phyloP scores from a whole-genome alignment of 2,329 filamentous ascomycete species.

The Colletotrichum cordylinicola region DNA sequence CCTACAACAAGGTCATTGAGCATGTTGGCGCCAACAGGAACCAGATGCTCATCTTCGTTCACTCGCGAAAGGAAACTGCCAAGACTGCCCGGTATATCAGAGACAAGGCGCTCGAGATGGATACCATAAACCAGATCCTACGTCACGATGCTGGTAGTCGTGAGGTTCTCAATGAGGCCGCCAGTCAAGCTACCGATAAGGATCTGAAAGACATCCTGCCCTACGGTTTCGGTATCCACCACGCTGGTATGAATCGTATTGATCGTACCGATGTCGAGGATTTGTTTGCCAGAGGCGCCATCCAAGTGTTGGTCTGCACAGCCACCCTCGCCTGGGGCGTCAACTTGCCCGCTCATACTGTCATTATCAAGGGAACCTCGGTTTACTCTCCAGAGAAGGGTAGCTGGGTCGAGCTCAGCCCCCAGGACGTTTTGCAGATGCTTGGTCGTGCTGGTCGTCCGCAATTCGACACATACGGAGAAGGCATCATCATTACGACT shows the following conservation, averaged over 20 bases:
- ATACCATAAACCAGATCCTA: slow-evolving; percentile 95
- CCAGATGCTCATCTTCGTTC: slow-evolving; percentile 99
- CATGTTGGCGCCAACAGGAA: slow-evolving; percentile 92
- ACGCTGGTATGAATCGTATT: slow-evolving; percentile 95
- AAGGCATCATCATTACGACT: slow-evolving; percentile 98
- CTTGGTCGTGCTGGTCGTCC: slow-evolving; percentile 94
- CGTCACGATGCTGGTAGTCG: slow-evolving; percentile 90
- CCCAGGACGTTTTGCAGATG: slow-evolving; percentile 98
- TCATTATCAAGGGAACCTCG: slow-evolving; percentile 98
- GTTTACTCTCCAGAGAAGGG: slow-evolving; percentile 98
- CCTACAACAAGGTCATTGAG: slow-evolving; percentile 96
- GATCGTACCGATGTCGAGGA: slow-evolving; percentile 96
- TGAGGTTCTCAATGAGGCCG: slow-evolving; percentile 86
- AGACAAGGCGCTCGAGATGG: slow-evolving; percentile 95
- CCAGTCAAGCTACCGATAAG: slow-evolving; percentile 80
- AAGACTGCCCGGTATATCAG: slow-evolving; percentile 97
- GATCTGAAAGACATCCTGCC: slow-evolving; percentile 94
- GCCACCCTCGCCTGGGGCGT: slow-evolving; percentile 99
- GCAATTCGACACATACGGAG: slow-evolving; percentile 96
- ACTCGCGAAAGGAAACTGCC: slow-evolving; percentile 96
- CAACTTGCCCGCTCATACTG: slow-evolving; percentile 95
- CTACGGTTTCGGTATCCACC: slow-evolving; percentile 97
- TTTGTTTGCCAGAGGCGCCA: slow-evolving; percentile 86
- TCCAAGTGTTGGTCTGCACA: slow-evolving; percentile 96
- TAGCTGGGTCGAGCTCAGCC: slow-evolving; percentile 96